These are phyloP conservation scores for Kalaharituber pfeilii DNA, from an alignment of 2,329 filamentous ascomycete species.

Conservation along the genomic window DNA sequence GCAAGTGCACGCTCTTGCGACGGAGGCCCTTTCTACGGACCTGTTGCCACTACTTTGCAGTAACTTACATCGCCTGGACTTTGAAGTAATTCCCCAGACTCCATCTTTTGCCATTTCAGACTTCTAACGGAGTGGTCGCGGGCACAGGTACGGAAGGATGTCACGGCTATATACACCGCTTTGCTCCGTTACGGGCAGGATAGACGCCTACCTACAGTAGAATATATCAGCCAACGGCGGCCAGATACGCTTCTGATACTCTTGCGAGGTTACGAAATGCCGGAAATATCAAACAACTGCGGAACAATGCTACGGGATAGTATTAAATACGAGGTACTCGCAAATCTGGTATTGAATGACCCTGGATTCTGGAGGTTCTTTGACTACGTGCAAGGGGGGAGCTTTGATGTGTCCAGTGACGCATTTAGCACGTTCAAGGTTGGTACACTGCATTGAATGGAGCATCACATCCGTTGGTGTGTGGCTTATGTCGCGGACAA, in stretches of 20 bases:
- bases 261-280: constrained; percentile 21
- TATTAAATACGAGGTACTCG: constrained; percentile 76
- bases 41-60: constrained; percentile 68
- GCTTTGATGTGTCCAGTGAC: constrained; percentile 91
- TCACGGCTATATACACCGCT: constrained; percentile 21
- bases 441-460: constrained; percentile 28
- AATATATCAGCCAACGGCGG: constrained; percentile 28
- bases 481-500: neutral
- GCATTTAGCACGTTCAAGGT: constrained; percentile 95
- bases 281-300: constrained; percentile 22
- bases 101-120: constrained; percentile 82
- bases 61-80: constrained; percentile 69
- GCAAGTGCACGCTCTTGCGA: constrained; percentile 71
- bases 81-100: constrained; percentile 59
- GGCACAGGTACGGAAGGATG: constrained; percentile 24
- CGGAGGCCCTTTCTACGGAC: constrained; percentile 72
- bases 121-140: constrained; percentile 44
- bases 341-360: constrained; percentile 82
- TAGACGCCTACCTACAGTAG: constrained; percentile 37
- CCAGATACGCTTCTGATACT: constrained; percentile 20
- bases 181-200: constrained; percentile 72
- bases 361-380: constrained; percentile 97
- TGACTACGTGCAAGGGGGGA: constrained; percentile 88
- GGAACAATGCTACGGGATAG: constrained; percentile 24
- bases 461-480: too few species aligned